Evolutionary conservation across 768 basidiomycete genomes (phyloP).

Genomic region (Panaeolus cyanescens): DNA sequence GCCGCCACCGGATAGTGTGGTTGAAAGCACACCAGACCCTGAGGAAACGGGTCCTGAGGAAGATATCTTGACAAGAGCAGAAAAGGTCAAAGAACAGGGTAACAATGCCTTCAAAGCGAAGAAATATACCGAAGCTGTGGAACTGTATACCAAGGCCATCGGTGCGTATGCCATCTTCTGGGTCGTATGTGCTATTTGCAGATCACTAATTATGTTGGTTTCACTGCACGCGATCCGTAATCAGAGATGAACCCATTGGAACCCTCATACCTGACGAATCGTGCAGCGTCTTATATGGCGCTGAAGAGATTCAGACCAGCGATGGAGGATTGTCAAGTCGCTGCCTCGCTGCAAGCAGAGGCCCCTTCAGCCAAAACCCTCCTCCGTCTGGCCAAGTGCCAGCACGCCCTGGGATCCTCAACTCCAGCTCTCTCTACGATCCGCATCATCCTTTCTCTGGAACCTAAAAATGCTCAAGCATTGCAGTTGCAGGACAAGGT

Average conservation of each 20-base stretch:
- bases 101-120: slow-evolving; percentile 74
- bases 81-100: slow-evolving; percentile 72
- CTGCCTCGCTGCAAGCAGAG: slow-evolving; percentile 62
- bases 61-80: slow-evolving; percentile 50
- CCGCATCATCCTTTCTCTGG: slow-evolving; percentile 58
- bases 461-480: slow-evolving; percentile 62
- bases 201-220: background rate
- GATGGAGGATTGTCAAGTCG: slow-evolving; percentile 77
- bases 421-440: slow-evolving; percentile 69
- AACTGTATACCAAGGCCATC: slow-evolving; percentile 76
- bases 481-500: slow-evolving; percentile 64
- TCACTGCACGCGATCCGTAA: background rate
- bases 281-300: slow-evolving; percentile 85
- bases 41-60: slow-evolving; percentile 20
- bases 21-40: slow-evolving; percentile 17
- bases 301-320: slow-evolving; percentile 76
- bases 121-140: slow-evolving; percentile 68
- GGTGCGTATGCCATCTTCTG: slow-evolving; percentile 35
- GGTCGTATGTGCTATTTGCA: background rate
- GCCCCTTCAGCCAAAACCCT: slow-evolving; percentile 75
- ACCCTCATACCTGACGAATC: slow-evolving; percentile 80
- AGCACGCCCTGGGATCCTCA: slow-evolving; percentile 74
- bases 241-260: slow-evolving; percentile 63
- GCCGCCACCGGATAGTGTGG: slow-evolving; percentile 15
- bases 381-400: slow-evolving; percentile 81